Conservation (phyloP, 1,139 yeast genomes). For the Hansenula lynferdii region DNA sequence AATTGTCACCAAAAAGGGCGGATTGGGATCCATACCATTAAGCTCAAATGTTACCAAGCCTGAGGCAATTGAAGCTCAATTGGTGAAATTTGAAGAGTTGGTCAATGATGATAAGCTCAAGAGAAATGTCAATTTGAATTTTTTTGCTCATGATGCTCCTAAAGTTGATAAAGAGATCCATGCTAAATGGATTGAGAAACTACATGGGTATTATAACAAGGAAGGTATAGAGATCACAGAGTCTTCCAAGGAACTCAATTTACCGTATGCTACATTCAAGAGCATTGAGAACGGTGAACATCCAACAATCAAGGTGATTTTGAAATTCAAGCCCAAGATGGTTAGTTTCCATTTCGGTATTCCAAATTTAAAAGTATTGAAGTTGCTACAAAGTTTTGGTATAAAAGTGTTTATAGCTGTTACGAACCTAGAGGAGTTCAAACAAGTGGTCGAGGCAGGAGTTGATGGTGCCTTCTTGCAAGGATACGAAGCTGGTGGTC, state of each 20-base stretch:
- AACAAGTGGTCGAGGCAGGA: slow-evolving; percentile 21
- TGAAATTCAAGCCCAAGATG: slow-evolving; percentile 27
- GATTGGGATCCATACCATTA: slow-evolving; percentile 42
- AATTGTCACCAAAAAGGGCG: slow-evolving; percentile 35
- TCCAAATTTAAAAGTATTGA: slow-evolving; percentile 29
- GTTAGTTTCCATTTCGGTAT: slow-evolving; percentile 49
- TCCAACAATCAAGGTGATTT: slow-evolving; percentile 12
- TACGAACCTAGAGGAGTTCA: slow-evolving; percentile 38
- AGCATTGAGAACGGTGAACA: slow-evolving; percentile 25
- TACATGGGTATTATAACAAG: slow-evolving; percentile 6
- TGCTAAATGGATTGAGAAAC: slow-evolving; percentile 17
- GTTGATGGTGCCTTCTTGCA: slow-evolving; percentile 42
- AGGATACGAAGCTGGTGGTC: slow-evolving; percentile 55
- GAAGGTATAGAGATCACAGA: slow-evolving; percentile 2
- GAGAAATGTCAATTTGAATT: slow-evolving; percentile 37
- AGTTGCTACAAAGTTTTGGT: slow-evolving; percentile 28
- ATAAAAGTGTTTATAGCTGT: slow-evolving; percentile 36
- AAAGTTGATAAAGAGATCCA: slow-evolving; percentile 6
- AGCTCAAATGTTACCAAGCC: slow-evolving; percentile 11
- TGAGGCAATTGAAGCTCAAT: slow-evolving; percentile 7
- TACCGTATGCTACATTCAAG: slow-evolving; percentile 33
- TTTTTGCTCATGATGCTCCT: slow-evolving; percentile 36
- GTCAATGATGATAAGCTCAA: slow-evolving; percentile 1
- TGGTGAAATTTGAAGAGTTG: slow-evolving; percentile 7
- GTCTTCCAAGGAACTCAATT: slow-evolving; percentile 1